Base-by-base conservation (phyloP, 345 rosid genomes). In the Angophora floribunda region DNA sequence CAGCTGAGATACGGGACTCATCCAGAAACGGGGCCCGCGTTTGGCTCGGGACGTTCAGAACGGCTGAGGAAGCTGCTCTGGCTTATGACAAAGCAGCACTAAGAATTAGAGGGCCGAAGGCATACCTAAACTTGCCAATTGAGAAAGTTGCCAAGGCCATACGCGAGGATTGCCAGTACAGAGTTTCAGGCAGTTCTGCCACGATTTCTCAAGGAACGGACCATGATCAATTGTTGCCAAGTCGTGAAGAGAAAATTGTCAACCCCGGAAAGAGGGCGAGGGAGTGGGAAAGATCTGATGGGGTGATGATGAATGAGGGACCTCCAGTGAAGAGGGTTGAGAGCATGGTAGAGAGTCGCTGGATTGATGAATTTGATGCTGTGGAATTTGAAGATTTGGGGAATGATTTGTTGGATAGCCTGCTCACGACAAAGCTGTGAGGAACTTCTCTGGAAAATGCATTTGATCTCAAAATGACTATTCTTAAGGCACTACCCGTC, bases 71-170 rank as follows among this genome's bases (percentile, higher is more conserved):
- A 91, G 99, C 99, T 3, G 99, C 99, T 32, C 88, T 95, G 94
- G 98, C 98, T 61, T 97, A 97, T 67, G 99, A 97, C 87, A 95
- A 94, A 91, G 99, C 99, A 70, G 98, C 98, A 17, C 91, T 97
- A 86, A 94, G 93, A 90, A 97, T 95, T 4, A 91, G 99, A 92
- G 99, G 99, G 8, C 86, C 93, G 10, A 95, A 93, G 85, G 96
- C 98, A 47, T 89, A 89, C 88, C 96, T 97, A 5, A 96, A 96
- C 88, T 97, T 97, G 91, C 96, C 97, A 19, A 84, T 92, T 13
- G 95, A 94, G 53, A 89, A 90, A 4, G 96, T 94, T 87, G 88
- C 92, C 3, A 91, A 91, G 91, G 94, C 93, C 44, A 88, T 91
- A 90, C 91, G 85, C 8, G 82, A 65, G 87, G 94, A 93, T 15